These are phyloP conservation scores for Diaporthe destruens DNA, from an alignment of 2,329 filamentous ascomycete genomes.

Conservation along the genomic window DNA sequence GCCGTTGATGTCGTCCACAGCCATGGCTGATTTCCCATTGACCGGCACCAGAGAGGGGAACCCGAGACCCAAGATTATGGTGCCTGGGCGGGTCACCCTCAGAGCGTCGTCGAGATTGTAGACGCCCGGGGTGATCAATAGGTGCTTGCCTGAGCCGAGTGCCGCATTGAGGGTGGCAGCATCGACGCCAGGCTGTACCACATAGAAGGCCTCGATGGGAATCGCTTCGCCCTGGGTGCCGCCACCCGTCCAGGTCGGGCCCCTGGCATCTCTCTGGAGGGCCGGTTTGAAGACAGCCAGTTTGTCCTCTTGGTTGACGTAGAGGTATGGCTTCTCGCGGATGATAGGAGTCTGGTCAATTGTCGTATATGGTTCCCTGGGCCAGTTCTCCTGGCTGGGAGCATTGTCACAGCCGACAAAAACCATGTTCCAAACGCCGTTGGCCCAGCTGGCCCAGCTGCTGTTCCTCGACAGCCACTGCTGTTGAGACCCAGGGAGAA, in stretches of 20 bases:
- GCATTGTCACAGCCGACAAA: constrained; percentile 49
- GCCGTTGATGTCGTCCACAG: constrained; percentile 49
- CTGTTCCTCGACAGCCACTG: constrained; percentile 53
- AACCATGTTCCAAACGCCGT: constrained; percentile 53
- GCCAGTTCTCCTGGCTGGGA: constrained; percentile 48
- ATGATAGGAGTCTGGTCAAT: constrained; percentile 48
- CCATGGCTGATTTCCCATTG: constrained; percentile 46
- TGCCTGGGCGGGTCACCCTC: constrained; percentile 45
- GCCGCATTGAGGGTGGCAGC: constrained; percentile 48
- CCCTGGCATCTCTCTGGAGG: constrained; percentile 47
- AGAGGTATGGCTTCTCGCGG: constrained; percentile 51
- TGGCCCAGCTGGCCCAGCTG: constrained; percentile 51
- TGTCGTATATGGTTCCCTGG: constrained; percentile 49
- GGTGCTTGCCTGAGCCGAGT: constrained; percentile 47
- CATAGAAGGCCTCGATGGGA: constrained; percentile 47
- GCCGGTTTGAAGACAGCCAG: constrained; percentile 50
- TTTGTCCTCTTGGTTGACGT: constrained; percentile 43
- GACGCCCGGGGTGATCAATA: constrained; percentile 50
- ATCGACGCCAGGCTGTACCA: constrained; percentile 45
- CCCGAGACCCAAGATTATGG: constrained; percentile 50
- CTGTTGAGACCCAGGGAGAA: constrained; percentile 52
- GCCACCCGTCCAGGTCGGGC: constrained; percentile 48
- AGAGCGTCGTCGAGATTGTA: constrained; percentile 48
- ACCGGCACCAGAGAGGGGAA: constrained; percentile 49
- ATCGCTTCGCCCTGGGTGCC: constrained; percentile 48